Conservation (phyloP, 1,284 basidiomycete species). For the Sporisorium scitamineum region DNA sequence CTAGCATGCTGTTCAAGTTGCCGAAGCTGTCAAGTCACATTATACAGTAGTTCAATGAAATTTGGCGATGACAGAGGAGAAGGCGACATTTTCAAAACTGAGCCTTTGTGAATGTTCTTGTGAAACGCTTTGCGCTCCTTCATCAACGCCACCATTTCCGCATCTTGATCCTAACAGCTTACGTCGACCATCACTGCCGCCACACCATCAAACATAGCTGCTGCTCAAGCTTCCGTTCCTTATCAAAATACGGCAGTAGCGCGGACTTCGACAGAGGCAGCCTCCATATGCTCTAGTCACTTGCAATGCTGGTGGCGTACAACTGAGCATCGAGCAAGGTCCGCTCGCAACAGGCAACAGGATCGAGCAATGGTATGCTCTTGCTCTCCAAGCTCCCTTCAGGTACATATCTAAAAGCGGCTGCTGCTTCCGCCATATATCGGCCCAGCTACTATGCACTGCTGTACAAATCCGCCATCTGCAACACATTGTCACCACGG, state of each 20-base stretch:
- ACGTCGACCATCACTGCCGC: not conserved
- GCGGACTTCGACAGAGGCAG: not conserved
- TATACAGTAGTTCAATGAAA: not conserved
- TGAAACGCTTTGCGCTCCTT: not conserved
- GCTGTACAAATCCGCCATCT: not conserved
- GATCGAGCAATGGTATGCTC: constrained; percentile 6
- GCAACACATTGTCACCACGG: not conserved
- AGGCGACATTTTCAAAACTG: constrained; percentile 8
- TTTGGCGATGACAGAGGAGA: constrained; percentile 10
- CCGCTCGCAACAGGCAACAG: not conserved
- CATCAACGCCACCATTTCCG: not conserved
- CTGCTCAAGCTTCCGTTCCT: not conserved
- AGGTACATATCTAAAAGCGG: not conserved
- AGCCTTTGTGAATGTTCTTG: not conserved
- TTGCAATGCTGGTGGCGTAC: constrained; percentile 1
- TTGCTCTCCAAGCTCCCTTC: not conserved
- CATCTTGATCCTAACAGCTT: not conserved
- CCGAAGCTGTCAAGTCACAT: constrained; percentile 3
- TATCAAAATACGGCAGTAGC: not conserved
- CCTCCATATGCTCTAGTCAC: constrained; percentile 14
- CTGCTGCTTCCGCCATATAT: not conserved
- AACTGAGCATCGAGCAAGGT: not conserved
- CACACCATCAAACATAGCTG: not conserved
- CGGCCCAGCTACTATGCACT: constrained; percentile 9
- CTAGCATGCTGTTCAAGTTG: too few relatives aligned